Base-by-base conservation (phyloP, 768 basidiomycete genomes). In the Mycena pura region DNA sequence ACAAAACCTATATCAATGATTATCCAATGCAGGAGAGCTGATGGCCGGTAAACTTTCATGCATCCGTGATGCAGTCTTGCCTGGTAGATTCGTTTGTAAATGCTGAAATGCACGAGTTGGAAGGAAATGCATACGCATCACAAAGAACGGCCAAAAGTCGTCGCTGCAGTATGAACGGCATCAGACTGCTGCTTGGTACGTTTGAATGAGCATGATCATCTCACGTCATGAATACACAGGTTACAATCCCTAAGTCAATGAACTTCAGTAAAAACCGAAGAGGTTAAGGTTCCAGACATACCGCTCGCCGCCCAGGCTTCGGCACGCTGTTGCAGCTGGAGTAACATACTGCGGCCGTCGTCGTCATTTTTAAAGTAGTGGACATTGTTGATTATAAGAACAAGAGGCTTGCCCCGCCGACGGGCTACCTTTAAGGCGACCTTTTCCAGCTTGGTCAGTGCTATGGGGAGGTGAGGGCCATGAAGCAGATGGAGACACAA, bases 241-340 rank as follows among this genome's bases (percentile, higher is more conserved):
- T 94, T 58, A 90, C 72, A 49, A 92, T 89, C 15, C 90, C 90
- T 89, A 61, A 29, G 28, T 38, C 25, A 27, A 28, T 43, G 22
- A 43, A 31, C 43, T 24, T 38, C 14, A 51, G 38, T 36, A 29
- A 63, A 21, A 66, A 27, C 6, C n/a, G 31, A 34, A 43, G 41
- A 50, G 55, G 28, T 31, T 48, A 55, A 34, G 44, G 38, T 60
- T 60, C 50, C 28, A 28, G 39, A 71, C 83, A 64, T 63, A 89
- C 91, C 86, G 72, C 89, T 86, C 11, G 90, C 88, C 6, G 90
- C 87, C 93, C 95, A 96, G 6, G 88, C 76, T 72, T 95, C 94
- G 6, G 92, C 94, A 55, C 87, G 83, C 69, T 92, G 92, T 70
- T 95, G 95, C 17, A 95, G 81, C 68, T 93, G 92, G 55, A 95